Evolutionary conservation across 2,329 filamentous ascomycete species (phyloP), one percentile per base, ranked within the genome.

Genomic region (Elsinoe ampelina): DNA sequence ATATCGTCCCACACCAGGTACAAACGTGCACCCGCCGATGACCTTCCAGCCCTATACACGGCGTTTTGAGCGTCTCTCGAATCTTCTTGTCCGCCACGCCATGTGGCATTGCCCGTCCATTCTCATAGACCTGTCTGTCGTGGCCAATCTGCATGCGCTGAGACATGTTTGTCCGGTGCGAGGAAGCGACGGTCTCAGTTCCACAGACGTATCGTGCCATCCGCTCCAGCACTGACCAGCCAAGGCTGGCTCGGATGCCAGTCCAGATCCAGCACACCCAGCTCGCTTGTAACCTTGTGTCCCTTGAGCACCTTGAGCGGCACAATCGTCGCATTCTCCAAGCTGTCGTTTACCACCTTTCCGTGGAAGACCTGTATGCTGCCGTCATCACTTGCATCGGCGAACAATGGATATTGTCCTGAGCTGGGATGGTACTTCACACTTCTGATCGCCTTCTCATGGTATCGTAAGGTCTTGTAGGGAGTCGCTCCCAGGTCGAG

Each of bases 381-480:
- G 26, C 93, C 93, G 70, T 98, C 93, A 69, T 98, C 95, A 70
- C 87, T 93, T 17, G 89, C 90, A 69, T 97, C 92, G 0, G 91
- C 93, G 67, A 98, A 97, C 35, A 98, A 78, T 15, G 93, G 91
- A 60, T 84, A 81, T 7, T 77, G 77, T 59, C 84, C 83, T 12
- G 57, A 54, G 2, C 59, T 64, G 58, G 84, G 84, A 72, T 98
- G 95, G 73, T 87, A 98, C 63, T 83, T 85, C 57, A 96, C 93
- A 11, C 86, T 83, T 48, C 95, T 83, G 66, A 98, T 95, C 45
- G 93, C 93, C 72, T 95, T 88, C 60, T 82, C 76, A 74, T 98
- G 93, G 76, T 97, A 98, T 52, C 93, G 83, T 73, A 98, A 84
- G 1, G 92, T 97, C 78, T 96, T 96, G 78, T 95, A 97, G 0